Percentiles rank a stretch among this genome's conserved stretches.
phyloP scores from a whole-genome alignment of 371 early-diverging fungal genomes.

The Mucor piriformis region DNA sequence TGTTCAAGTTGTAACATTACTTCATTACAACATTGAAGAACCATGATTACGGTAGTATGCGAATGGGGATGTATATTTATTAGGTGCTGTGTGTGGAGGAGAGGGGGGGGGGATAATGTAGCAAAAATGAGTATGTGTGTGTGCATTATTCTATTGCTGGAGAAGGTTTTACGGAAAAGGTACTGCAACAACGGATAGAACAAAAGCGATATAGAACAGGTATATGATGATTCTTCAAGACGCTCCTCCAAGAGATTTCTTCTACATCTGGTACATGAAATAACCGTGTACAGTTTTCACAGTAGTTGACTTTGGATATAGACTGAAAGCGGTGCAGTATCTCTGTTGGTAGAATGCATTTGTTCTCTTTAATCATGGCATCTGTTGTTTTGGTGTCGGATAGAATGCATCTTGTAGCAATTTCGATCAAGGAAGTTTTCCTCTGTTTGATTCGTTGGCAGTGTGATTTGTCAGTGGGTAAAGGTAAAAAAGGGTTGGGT shows the following conservation, averaged over 20 bases:
- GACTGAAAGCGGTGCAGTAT: conserved; percentile 24
- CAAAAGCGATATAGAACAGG: conserved; percentile 43
- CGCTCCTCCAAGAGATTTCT: conserved; percentile 29
- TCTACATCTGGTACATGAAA: conserved; percentile 29
- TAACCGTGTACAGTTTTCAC: conserved; percentile 27
- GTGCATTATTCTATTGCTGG: neutral
- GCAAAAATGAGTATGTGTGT: neutral
- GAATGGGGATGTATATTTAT: no score
- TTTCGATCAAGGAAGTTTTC: conserved; percentile 25
- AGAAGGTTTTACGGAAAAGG: neutral
- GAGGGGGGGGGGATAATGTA: neutral
- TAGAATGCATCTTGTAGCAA: conserved; percentile 24
- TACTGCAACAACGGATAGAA: conserved; percentile 29
- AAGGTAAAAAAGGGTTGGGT: conserved; percentile 37
- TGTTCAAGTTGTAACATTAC: no score
- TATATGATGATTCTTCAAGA: conserved; percentile 25
- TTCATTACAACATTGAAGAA: no score
- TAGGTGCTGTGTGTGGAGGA: no score
- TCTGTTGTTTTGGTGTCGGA: conserved; percentile 1
- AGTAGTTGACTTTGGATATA: conserved; percentile 22
- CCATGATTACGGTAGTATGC: no score
- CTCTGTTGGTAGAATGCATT: conserved; percentile 12
- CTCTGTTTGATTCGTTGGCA: neutral
- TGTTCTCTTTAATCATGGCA: neutral
- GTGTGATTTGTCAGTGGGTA: conserved; percentile 1